A percentile compares a stretch with the other conserved stretches of the same genome.
phyloP scores from a whole-genome alignment of 1,139 yeast species.

The Kodamaea sp. region DNA sequence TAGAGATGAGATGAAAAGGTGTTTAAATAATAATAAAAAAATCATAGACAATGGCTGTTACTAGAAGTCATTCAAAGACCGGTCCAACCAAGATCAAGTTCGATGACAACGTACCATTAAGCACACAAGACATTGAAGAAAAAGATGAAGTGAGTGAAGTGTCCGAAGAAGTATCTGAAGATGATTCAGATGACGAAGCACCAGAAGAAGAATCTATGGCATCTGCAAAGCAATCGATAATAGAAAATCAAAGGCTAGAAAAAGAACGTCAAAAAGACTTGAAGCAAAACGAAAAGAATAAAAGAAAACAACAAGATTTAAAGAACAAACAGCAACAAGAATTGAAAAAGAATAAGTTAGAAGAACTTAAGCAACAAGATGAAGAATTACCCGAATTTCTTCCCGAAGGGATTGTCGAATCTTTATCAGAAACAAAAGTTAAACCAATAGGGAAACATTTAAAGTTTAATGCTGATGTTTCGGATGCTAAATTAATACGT shows the following conservation, averaged over 20 bases:
- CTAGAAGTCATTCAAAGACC: constrained; percentile 15
- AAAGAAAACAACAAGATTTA: constrained; percentile 48
- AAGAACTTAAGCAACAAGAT: constrained; percentile 19
- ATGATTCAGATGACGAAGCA: constrained; percentile 41
- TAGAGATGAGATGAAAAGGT: background rate
- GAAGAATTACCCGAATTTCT: constrained; percentile 46
- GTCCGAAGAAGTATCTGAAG: constrained; percentile 11
- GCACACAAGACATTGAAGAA: background rate
- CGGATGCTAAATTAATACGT: constrained; percentile 21
- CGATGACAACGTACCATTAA: constrained; percentile 13
- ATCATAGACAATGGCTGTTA: constrained; percentile 15
- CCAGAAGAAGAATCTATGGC: constrained; percentile 45
- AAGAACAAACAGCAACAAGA: constrained; percentile 49
- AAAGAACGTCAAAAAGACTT: constrained; percentile 30
- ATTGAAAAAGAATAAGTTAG: constrained; percentile 24
- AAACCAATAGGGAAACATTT: constrained; percentile 32
- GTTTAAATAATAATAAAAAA: background rate
- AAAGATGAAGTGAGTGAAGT: constrained; percentile 11
- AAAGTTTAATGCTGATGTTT: constrained; percentile 34
- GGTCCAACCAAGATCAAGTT: constrained; percentile 19
- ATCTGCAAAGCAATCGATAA: constrained; percentile 27
- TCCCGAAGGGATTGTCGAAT: constrained; percentile 46
- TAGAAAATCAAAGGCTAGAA: constrained; percentile 34
- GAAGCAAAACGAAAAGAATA: constrained; percentile 40
- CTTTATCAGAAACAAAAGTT: constrained; percentile 14